These are phyloP conservation scores for Thermoascus crustaceus DNA, from an alignment of 2,329 filamentous ascomycete species.

Conservation along the genomic window DNA sequence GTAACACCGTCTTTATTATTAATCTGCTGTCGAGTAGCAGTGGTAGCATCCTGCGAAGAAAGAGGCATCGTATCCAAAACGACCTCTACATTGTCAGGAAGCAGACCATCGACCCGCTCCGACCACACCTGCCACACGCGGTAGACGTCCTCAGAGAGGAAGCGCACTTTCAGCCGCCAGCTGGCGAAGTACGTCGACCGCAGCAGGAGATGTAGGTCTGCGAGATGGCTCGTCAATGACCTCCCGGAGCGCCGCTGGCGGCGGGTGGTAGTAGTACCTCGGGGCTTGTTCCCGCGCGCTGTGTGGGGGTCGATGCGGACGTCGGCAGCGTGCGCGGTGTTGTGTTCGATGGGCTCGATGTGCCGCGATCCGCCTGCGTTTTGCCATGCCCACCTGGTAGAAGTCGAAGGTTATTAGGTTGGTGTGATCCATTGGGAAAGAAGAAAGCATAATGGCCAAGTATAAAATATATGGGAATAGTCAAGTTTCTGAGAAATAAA, in stretches of 20 bases:
- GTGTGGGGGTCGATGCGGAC: conserved; percentile 27
- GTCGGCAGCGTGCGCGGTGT: conserved; percentile 40
- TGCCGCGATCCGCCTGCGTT: conserved; percentile 76
- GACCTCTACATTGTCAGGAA: conserved; percentile 46
- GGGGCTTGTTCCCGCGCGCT: conserved; percentile 38
- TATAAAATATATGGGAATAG: neutral
- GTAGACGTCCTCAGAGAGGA: conserved; percentile 66
- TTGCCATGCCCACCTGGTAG: conserved; percentile 78
- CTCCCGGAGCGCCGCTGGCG: conserved; percentile 42
- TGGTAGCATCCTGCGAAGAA: conserved; percentile 2
- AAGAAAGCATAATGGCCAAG: neutral
- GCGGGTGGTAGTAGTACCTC: conserved; percentile 24
- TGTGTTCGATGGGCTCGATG: conserved; percentile 57
- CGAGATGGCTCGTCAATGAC: conserved; percentile 60
- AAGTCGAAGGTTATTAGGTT: too few relatives aligned
- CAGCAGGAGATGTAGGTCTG: conserved; percentile 73
- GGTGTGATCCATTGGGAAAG: too few relatives aligned
- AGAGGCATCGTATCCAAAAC: conserved; percentile 42
- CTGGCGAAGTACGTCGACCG: conserved; percentile 68
- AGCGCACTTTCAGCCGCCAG: conserved; percentile 76
- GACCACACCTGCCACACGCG: conserved; percentile 58
- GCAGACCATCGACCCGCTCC: conserved; percentile 39
- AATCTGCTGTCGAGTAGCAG: too few relatives aligned
- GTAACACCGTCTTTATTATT: conserved; percentile 7
- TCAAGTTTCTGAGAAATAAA: too few relatives aligned